Conservation (phyloP, 257 asterid genomes). For the Linaria vulgaris region DNA sequence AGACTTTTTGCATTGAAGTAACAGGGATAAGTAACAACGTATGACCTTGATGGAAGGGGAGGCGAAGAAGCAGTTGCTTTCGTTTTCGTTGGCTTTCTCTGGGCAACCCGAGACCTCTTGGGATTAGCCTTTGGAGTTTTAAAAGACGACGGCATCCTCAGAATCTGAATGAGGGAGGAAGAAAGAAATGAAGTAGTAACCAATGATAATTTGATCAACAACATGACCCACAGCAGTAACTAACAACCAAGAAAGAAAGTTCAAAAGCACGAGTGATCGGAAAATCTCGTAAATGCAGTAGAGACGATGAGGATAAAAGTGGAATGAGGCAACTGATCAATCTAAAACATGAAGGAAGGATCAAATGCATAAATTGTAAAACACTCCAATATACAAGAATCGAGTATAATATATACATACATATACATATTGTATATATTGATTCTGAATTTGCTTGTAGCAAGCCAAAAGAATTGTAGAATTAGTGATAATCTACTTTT, state of each 20-base stretch:
- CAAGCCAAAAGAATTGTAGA: too few species aligned
- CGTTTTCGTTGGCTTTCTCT: conserved; percentile 82
- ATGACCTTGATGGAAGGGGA: conserved; percentile 93
- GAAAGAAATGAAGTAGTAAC: conserved; percentile 14
- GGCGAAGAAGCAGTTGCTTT: conserved; percentile 82
- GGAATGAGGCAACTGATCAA: not conserved
- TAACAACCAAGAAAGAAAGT: not conserved
- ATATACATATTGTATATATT: too few species aligned
- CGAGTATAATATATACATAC: too few species aligned
- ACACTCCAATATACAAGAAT: too few species aligned
- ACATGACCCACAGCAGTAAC: too few species aligned
- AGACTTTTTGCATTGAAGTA: conserved; percentile 5
- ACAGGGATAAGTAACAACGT: conserved; percentile 23
- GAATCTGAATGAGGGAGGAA: conserved; percentile 49
- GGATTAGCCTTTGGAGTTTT: conserved; percentile 50
- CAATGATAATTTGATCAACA: not conserved
- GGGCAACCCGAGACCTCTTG: conserved; percentile 66
- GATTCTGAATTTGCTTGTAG: too few species aligned
- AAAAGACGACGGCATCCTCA: conserved; percentile 46
- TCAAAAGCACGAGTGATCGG: not conserved
- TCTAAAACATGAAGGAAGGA: not conserved
- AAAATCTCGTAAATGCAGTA: not conserved
- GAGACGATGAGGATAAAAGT: not conserved
- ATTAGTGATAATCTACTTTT: too few species aligned
- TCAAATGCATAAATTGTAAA: not conserved